Percentiles rank a stretch among this genome's conserved stretches.
These are phyloP conservation scores for Venturia carpophila DNA, from an alignment of 2,329 filamentous ascomycete genomes.

Conservation along the genomic window DNA sequence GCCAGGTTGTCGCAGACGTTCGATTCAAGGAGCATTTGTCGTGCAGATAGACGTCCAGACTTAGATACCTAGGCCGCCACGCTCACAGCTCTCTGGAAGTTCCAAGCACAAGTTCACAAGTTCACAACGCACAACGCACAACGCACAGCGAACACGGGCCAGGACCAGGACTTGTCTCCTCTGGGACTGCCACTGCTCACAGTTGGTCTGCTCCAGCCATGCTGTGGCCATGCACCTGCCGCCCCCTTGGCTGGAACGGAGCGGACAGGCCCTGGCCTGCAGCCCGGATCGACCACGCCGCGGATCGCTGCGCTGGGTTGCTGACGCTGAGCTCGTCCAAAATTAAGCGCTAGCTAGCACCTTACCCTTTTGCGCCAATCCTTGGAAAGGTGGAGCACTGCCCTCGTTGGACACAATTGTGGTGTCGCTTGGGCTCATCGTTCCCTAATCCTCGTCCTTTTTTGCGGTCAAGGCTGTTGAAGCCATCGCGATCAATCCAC, in stretches of 20 bases:
- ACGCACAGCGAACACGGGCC: background rate
- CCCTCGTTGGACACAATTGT: background rate
- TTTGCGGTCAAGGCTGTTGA: background rate
- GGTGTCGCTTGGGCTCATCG: constrained; percentile 8
- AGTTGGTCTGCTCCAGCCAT: background rate
- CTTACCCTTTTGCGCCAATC: constrained; percentile 10
- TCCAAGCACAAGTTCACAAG: too few relatives aligned
- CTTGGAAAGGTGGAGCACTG: constrained; percentile 1
- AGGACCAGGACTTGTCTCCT: constrained; percentile 7
- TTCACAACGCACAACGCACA: background rate
- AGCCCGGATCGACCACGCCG: constrained; percentile 9
- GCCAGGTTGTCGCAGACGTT: background rate
- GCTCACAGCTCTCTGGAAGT: background rate
- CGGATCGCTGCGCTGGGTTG: constrained; percentile 4
- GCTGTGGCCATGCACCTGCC: constrained; percentile 3
- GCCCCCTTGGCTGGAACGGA: background rate
- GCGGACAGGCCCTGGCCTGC: background rate
- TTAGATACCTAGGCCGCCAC: background rate
- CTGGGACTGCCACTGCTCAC: background rate
- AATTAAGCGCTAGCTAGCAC: constrained; percentile 5
- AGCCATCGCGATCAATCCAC: constrained; percentile 5
- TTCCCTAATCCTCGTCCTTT: constrained; percentile 1
- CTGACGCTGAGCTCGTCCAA: constrained; percentile 10
- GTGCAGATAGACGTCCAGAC: background rate
- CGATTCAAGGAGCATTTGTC: background rate